Evolutionary conservation across 768 basidiomycete genomes (phyloP).

Genomic region (Tylopilus vinaceipallidus): DNA sequence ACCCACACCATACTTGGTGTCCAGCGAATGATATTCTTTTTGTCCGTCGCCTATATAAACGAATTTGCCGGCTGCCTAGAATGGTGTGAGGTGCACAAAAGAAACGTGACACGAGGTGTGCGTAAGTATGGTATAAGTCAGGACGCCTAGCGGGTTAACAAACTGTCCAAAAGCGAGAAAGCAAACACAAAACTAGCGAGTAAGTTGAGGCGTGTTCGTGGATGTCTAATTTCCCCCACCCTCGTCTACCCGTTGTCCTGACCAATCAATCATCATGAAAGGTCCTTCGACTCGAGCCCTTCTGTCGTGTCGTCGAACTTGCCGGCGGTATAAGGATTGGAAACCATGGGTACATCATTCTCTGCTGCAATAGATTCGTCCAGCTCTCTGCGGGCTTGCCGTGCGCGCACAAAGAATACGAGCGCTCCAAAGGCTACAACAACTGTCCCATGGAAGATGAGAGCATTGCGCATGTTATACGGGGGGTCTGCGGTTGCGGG

Average conservation of each 20-base stretch:
- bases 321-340: neutral
- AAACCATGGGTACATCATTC: neutral
- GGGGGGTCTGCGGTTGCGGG: slow-evolving; percentile 61
- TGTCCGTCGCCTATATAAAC: neutral
- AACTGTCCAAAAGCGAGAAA: neutral
- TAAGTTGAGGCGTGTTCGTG: neutral
- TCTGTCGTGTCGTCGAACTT: neutral
- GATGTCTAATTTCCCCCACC: neutral
- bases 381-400: slow-evolving; percentile 57
- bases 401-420: slow-evolving; percentile 55
- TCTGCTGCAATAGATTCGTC: slow-evolving; percentile 52
- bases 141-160: neutral
- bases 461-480: slow-evolving; percentile 63
- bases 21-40: neutral
- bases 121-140: neutral
- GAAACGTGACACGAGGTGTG: neutral
- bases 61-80: neutral
- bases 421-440: slow-evolving; percentile 38
- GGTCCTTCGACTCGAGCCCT: neutral
- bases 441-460: slow-evolving; percentile 64
- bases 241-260: neutral
- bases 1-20: neutral
- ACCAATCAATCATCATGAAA: neutral
- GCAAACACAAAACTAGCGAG: neutral
- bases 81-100: neutral